Conservation (phyloP, 1,284 basidiomycete genomes). For the Phaffia rhodozyma region DNA sequence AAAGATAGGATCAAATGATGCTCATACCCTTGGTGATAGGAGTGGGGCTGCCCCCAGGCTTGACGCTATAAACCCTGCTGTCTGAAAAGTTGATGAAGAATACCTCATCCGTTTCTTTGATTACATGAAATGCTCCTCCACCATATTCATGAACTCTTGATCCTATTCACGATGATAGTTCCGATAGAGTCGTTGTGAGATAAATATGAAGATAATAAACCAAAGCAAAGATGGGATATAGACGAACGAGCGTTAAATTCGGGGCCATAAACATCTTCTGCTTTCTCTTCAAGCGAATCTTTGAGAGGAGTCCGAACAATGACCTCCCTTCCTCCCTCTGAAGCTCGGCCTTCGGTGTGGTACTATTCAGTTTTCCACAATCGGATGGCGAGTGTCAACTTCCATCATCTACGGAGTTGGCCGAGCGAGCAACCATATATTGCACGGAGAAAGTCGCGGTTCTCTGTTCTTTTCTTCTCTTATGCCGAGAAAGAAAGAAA, state of each 20-base stretch:
- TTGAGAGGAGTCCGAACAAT: not conserved
- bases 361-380: not conserved
- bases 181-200: not conserved
- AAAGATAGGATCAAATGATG: not conserved
- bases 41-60: conserved; percentile 13
- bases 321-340: conserved; percentile 10
- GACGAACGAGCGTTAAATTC: conserved; percentile 13
- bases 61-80: conserved; percentile 17
- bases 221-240: not conserved
- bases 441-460: too few relatives aligned
- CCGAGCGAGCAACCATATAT: too few relatives aligned
- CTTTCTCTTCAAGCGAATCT: not conserved
- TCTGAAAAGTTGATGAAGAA: conserved; percentile 23
- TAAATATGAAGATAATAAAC: not conserved
- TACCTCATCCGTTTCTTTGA: conserved; percentile 18
- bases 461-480: not conserved
- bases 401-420: too few relatives aligned
- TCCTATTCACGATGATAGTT: not conserved
- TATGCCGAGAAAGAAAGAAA: not conserved
- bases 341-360: conserved; percentile 9
- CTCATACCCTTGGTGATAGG: conserved; percentile 26
- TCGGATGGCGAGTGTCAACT: not conserved
- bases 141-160: conserved; percentile 26
- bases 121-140: conserved; percentile 21
- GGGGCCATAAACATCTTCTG: conserved; percentile 5